These are phyloP conservation scores for Anaeromyces robustus DNA, from an alignment of 192 early-diverging fungal genomes.

Conservation along the genomic window DNA sequence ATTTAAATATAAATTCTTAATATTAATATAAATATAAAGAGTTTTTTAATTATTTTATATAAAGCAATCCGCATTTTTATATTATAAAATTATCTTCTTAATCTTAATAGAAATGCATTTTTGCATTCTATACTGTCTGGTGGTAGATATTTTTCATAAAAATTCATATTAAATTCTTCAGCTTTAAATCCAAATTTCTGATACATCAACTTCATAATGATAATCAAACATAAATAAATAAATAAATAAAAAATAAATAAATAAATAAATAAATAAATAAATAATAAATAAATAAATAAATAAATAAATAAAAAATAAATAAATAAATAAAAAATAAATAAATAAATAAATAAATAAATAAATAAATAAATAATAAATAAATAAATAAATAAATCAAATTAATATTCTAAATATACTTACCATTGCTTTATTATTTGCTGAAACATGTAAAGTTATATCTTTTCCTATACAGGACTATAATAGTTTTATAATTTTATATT, in stretches of 20 bases:
- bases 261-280: neutral
- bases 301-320: too few species aligned
- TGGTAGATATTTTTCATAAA: constrained; percentile 81
- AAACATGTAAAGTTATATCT: constrained; percentile 84
- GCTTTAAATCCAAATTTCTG: constrained; percentile 90
- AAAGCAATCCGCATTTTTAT: too few species aligned
- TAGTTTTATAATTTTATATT: neutral
- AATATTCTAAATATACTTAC: constrained; percentile 14
- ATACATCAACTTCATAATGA: constrained; percentile 49
- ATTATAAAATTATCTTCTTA: constrained; percentile 56
- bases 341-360: too few species aligned
- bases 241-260: neutral
- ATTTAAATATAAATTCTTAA: too few species aligned
- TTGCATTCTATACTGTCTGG: constrained; percentile 51
- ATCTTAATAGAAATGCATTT: constrained; percentile 76
- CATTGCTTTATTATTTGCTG: constrained; percentile 84
- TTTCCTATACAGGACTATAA: constrained; percentile 36
- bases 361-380: too few species aligned
- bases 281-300: neutral
- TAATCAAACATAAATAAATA: too few species aligned
- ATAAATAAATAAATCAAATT: too few species aligned
- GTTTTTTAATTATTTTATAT: too few species aligned
- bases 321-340: too few species aligned
- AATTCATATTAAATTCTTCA: constrained; percentile 75
- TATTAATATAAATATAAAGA: too few species aligned